A percentile compares a stretch with the other conserved stretches of the same genome.
These are phyloP conservation scores for Styphnolobium japonicum DNA, from an alignment of 306 rosid genomes.

Conservation along the genomic window DNA sequence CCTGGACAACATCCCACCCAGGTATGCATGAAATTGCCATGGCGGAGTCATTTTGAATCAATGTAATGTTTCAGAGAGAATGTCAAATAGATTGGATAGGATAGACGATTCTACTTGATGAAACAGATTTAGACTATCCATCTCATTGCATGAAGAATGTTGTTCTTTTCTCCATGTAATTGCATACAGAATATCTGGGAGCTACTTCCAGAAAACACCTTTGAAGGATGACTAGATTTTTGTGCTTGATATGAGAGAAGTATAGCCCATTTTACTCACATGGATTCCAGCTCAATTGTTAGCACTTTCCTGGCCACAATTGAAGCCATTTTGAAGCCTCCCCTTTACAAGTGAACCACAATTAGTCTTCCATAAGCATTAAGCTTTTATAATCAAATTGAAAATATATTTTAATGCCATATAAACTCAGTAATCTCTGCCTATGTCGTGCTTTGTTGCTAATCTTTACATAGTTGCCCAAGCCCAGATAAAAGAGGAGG, in stretches of 20 bases:
- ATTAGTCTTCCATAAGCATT: neutral
- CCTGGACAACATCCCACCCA: slow-evolving; percentile 96
- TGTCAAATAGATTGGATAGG: neutral
- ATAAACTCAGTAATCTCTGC: neutral
- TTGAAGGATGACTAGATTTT: slow-evolving; percentile 55
- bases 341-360: slow-evolving; percentile 38
- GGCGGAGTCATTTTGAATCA: neutral
- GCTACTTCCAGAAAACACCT: slow-evolving; percentile 64
- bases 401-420: neutral
- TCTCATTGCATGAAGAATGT: slow-evolving; percentile 38
- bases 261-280: slow-evolving; percentile 57
- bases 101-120: neutral
- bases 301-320: slow-evolving; percentile 56
- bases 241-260: slow-evolving; percentile 54
- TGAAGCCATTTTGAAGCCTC: slow-evolving; percentile 48
- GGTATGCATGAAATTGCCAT: slow-evolving; percentile 35
- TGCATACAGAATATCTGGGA: slow-evolving; percentile 55
- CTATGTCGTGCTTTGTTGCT: too few relatives aligned
- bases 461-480: too few relatives aligned
- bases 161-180: slow-evolving; percentile 58
- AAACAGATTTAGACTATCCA: neutral
- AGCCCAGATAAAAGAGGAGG: too few relatives aligned
- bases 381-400: neutral
- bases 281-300: slow-evolving; percentile 53
- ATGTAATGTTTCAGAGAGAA: neutral